These are phyloP conservation scores for Penicillium sp. DNA, from an alignment of 2,329 filamentous ascomycete genomes.

Conservation along the genomic window DNA sequence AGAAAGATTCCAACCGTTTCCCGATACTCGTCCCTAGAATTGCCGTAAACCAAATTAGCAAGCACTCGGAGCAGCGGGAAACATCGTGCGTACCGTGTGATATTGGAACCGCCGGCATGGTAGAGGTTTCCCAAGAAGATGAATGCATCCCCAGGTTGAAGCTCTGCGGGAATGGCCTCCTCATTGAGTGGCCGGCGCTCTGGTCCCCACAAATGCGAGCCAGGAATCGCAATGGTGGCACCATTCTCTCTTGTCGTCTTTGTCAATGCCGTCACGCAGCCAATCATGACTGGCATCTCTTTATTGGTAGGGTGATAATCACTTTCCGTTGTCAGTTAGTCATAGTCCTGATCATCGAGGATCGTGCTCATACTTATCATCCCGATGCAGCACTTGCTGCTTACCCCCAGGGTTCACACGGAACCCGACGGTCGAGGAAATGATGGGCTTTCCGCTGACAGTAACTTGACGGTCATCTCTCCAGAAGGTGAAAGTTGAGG, in stretches of 20 bases:
- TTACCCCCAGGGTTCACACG: slow-evolving; percentile 45
- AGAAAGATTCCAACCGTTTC: slow-evolving; percentile 40
- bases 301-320: slow-evolving; percentile 38
- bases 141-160: slow-evolving; percentile 47
- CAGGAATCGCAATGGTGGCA: slow-evolving; percentile 48
- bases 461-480: slow-evolving; percentile 37
- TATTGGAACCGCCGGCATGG: slow-evolving; percentile 48
- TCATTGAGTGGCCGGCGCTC: slow-evolving; percentile 43
- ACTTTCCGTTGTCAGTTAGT: background rate
- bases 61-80: background rate
- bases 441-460: slow-evolving; percentile 42
- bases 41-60: background rate
- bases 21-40: slow-evolving; percentile 33
- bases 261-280: slow-evolving; percentile 45
- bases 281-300: slow-evolving; percentile 45
- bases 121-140: slow-evolving; percentile 48
- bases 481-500: slow-evolving; percentile 45
- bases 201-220: slow-evolving; percentile 48
- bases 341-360: background rate
- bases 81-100: slow-evolving; percentile 25
- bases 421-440: slow-evolving; percentile 44
- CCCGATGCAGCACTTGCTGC: slow-evolving; percentile 46
- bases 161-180: slow-evolving; percentile 46
- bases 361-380: slow-evolving; percentile 37
- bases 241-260: slow-evolving; percentile 50